Evolutionary conservation across 2,329 filamentous ascomycete genomes (phyloP), one percentile per base, ranked within the genome.

Genomic region (Aspergillus sojae): DNA sequence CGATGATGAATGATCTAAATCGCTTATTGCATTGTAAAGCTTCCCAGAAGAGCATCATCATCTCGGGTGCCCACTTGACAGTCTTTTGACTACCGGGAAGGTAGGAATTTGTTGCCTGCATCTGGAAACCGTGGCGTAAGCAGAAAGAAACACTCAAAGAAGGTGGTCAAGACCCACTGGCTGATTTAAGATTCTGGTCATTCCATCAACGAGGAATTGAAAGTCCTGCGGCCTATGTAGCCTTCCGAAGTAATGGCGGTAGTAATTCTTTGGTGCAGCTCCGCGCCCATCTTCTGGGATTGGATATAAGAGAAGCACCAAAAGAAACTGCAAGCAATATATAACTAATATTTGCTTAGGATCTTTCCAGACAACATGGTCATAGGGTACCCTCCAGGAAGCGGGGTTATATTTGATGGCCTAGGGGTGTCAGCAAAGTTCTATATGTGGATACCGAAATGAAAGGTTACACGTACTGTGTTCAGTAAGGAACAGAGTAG

Each of bases 1-100:
- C 95, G 67, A 98, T 94, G 72, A 99, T 95, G 78, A 97, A 99
- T 1, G 93, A 93, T 36, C 95, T 87, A 80, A 99, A 99, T 63
- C 94, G 87, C 80, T 97, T 98, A 80, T 99, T 99, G 84, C 94
- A 97, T 78, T 99, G 95, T 5, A 95, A 88, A 43, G 93, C 88
- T 81, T 99, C 95, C 95, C 95, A 99, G 75, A 98, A 97, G 2
- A 99, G 84, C 86, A 97, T 95, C 61, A 98, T 89, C 82, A 96
- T 96, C 78, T 99, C 95, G 1, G 95, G 94, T 0, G 94, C 93
- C 85, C 94, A 96, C 73, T 92, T 92, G 58, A 92, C 83, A 0
- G 91, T 87, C 55, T 90, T 87, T 71, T 96, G 92, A 45, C 90
- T 90, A 5, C 93, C 92, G 0, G 94, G 93, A 2, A 97, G 87